Evolutionary conservation across 2,329 filamentous ascomycete species (phyloP).

Genomic region (Colletotrichum ledebouriae): DNA sequence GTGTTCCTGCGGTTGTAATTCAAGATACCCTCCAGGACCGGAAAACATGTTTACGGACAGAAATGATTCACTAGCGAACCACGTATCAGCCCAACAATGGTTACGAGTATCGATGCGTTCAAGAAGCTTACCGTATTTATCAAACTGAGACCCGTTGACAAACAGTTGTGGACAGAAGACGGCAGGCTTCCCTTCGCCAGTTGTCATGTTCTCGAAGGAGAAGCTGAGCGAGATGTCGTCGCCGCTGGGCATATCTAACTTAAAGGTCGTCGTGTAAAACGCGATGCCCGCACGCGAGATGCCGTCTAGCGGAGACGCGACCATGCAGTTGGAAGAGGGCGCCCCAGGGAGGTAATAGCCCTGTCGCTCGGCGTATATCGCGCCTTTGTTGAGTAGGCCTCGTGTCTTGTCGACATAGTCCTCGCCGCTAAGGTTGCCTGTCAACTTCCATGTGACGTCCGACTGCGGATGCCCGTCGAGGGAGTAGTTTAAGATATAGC

Average conservation of each 20-base stretch:
- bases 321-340: conserved; percentile 54
- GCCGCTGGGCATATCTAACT: conserved; percentile 64
- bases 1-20: conserved; percentile 78
- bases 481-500: conserved; percentile 69
- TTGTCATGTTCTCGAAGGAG: conserved; percentile 61
- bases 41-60: conserved; percentile 76
- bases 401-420: conserved; percentile 67
- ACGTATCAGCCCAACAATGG: not conserved
- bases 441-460: conserved; percentile 70
- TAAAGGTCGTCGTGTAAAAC: conserved; percentile 67
- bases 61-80: conserved; percentile 65
- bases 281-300: conserved; percentile 63
- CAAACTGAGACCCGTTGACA: conserved; percentile 79
- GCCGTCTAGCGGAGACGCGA: conserved; percentile 56
- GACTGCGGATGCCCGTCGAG: conserved; percentile 61
- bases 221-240: conserved; percentile 72
- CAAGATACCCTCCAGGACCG: conserved; percentile 76
- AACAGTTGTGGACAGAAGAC: conserved; percentile 72
- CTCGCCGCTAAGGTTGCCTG: conserved; percentile 72
- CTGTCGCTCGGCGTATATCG: conserved; percentile 67
- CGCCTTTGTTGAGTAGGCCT: conserved; percentile 73
- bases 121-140: conserved; percentile 47
- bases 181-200: conserved; percentile 31
- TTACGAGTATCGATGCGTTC: too few species aligned
- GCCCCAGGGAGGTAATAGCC: conserved; percentile 59